A percentile compares a stretch with the other conserved stretches of the same genome.
Conservation (phyloP, 129 eudicot species). For the Heracleum sosnowskyi region DNA sequence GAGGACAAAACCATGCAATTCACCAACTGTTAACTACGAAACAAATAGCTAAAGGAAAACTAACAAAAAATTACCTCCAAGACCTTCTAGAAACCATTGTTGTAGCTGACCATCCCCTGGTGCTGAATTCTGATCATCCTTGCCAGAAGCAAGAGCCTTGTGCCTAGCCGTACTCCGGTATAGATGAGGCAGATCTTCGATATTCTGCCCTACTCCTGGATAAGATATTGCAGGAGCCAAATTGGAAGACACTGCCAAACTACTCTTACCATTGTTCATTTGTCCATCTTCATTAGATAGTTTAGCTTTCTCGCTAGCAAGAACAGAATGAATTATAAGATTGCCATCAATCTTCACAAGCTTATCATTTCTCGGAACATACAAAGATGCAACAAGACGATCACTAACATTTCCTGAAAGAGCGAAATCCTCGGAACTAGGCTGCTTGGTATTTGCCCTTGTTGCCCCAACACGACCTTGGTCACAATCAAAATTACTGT, state of each 20-base stretch:
- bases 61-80: slow-evolving; percentile 57
- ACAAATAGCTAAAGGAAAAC: not conserved
- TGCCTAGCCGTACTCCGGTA: slow-evolving; percentile 25
- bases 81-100: slow-evolving; percentile 98
- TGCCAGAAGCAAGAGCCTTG: slow-evolving; percentile 46
- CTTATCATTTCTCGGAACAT: slow-evolving; percentile 91
- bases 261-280: slow-evolving; percentile 26
- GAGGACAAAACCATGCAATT: not conserved
- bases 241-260: slow-evolving; percentile 48
- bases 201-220: slow-evolving; percentile 30
- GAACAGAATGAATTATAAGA: slow-evolving; percentile 80
- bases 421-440: slow-evolving; percentile 17
- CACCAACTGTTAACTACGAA: not conserved
- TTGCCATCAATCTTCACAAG: slow-evolving; percentile 94
- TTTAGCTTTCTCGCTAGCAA: slow-evolving; percentile 91
- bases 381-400: slow-evolving; percentile 73
- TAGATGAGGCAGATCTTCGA: slow-evolving; percentile 44
- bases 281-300: slow-evolving; percentile 31
- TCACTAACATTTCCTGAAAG: slow-evolving; percentile 43
- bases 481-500: slow-evolving; percentile 14
- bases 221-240: slow-evolving; percentile 45
- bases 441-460: slow-evolving; percentile 7
- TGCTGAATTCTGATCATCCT: slow-evolving; percentile 40
- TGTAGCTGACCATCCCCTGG: slow-evolving; percentile 66
- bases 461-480: slow-evolving; percentile 24